Percentiles rank a stretch among this genome's conserved stretches.
Conservation (phyloP, 192 early-diverging fungal genomes). For the Spizellomyces punctatus region DNA sequence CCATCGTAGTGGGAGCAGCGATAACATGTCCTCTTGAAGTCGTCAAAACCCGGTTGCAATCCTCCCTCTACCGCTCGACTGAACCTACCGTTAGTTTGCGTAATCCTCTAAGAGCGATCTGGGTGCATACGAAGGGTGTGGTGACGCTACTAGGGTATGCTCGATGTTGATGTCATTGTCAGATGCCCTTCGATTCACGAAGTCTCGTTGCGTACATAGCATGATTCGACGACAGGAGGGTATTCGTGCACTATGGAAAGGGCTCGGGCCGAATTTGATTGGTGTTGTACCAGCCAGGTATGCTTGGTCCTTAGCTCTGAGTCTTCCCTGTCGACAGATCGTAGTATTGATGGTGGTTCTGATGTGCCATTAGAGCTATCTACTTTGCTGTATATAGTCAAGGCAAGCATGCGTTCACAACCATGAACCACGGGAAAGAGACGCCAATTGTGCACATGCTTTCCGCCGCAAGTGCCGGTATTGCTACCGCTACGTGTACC, state of each 20-base stretch:
- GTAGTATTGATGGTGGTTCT: background rate
- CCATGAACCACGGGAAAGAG: constrained; percentile 75
- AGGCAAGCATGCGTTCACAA: constrained; percentile 76
- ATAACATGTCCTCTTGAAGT: constrained; percentile 93
- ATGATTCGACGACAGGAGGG: constrained; percentile 77
- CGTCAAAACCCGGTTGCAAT: constrained; percentile 90
- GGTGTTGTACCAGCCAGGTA: constrained; percentile 94
- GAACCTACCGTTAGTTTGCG: constrained; percentile 24
- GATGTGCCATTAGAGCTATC: constrained; percentile 65
- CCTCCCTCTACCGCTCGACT: constrained; percentile 31
- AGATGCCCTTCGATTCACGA: background rate
- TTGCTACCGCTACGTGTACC: constrained; percentile 79
- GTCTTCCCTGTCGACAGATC: background rate
- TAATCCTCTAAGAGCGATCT: constrained; percentile 29
- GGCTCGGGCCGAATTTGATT: constrained; percentile 89
- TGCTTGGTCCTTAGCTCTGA: background rate
- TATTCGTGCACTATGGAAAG: constrained; percentile 84
- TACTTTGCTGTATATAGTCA: constrained; percentile 94
- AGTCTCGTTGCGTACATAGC: constrained; percentile 27
- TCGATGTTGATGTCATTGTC: background rate
- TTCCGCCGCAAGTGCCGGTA: constrained; percentile 73
- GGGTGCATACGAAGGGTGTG: constrained; percentile 35
- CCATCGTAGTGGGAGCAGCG: constrained; percentile 75
- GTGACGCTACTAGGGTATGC: constrained; percentile 37
- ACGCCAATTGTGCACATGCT: constrained; percentile 78